Evolutionary conservation across 192 early-diverging fungal species (phyloP).

Genomic region (Coemansia sp.): DNA sequence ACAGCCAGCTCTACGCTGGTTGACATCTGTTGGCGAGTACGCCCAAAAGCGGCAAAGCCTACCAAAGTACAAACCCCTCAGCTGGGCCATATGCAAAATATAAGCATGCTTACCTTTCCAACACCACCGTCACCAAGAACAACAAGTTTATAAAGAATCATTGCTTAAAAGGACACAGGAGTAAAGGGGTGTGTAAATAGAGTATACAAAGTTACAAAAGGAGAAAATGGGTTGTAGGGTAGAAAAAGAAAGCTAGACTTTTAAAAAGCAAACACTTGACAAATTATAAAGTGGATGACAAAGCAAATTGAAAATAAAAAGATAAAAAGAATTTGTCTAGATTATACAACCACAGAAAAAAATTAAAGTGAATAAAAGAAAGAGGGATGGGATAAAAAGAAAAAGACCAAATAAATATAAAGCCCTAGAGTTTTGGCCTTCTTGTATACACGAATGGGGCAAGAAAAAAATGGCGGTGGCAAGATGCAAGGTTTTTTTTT

Average conservation of each 20-base stretch:
- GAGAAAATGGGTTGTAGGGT: background rate
- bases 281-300: conserved; percentile 7
- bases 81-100: too few species aligned
- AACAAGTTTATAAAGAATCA: conserved; percentile 96
- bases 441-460: too few species aligned
- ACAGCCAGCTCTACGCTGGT: background rate
- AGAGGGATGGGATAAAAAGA: conserved; percentile 4
- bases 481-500: background rate
- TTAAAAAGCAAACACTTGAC: background rate
- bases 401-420: conserved; percentile 5
- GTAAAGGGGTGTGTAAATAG: background rate
- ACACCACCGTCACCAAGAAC: conserved; percentile 93
- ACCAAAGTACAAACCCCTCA: conserved; percentile 9
- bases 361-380: conserved; percentile 13
- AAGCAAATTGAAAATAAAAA: conserved; percentile 14
- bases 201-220: conserved; percentile 1
- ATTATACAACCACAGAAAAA: conserved; percentile 17
- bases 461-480: conserved; percentile 5
- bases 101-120: conserved; percentile 88
- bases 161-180: conserved; percentile 21
- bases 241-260: background rate
- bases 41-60: background rate
- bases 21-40: too few species aligned
- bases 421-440: too few species aligned
- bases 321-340: conserved; percentile 15